phyloP scores from a whole-genome alignment of 1,284 basidiomycete genomes.

The Singerocomus rubriflavus region DNA sequence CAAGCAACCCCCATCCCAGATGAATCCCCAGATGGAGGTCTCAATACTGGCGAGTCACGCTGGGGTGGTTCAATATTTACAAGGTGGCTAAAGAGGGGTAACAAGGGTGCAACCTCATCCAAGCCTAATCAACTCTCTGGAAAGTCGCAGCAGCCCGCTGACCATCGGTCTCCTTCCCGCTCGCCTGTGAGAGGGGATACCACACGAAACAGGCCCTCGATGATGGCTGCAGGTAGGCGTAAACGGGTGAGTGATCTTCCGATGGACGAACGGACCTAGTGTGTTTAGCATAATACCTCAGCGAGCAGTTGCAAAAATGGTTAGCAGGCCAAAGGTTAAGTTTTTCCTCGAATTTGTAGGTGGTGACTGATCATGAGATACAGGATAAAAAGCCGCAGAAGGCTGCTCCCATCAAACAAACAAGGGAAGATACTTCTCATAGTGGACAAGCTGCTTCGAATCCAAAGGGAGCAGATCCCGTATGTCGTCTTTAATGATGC shows the following conservation, averaged over 20 bases:
- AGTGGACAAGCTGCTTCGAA: neutral
- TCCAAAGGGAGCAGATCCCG: neutral
- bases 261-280: too few relatives aligned
- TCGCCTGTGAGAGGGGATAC: neutral
- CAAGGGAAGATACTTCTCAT: neutral
- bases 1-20: too few relatives aligned
- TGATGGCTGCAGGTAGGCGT: neutral
- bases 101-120: accelerated
- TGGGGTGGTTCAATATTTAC: neutral
- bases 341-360: neutral
- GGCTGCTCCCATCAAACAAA: neutral
- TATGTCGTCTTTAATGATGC: neutral
- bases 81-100: neutral
- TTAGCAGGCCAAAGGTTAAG: neutral
- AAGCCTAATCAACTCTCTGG: neutral
- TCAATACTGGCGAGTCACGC: too few relatives aligned
- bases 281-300: neutral
- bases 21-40: too few relatives aligned
- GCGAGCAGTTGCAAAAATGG: neutral
- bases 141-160: neutral
- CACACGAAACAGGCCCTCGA: neutral
- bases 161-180: neutral
- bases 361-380: neutral
- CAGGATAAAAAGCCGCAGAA: neutral
- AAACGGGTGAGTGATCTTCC: neutral